Base-by-base conservation (phyloP, 352 stramenopile genomes). In the Phytophthora fragariaefolia region DNA sequence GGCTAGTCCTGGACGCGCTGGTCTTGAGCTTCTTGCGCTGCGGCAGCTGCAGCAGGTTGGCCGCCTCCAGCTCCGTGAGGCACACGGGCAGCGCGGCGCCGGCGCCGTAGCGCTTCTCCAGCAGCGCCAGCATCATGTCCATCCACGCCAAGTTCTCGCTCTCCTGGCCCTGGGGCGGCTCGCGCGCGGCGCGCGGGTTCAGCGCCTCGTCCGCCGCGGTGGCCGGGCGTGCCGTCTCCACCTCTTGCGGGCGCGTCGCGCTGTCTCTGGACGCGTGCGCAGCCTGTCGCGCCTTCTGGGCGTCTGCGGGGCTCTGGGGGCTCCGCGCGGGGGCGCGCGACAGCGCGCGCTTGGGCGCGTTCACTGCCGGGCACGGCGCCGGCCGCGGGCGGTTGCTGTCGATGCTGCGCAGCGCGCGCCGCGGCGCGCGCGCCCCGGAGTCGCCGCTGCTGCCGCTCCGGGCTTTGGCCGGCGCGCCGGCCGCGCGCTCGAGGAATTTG, bases 81-180 rank as follows among this genome's bases (percentile, higher is more conserved):
- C 61, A 70, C 22, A 90, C 67, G 10, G 82, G 79, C 17, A 76
- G 45, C 46, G 71, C 58, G 23, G 74, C 50, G 4, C 55, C 42
- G 18, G 47, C 40, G 10, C 55, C 59, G 69, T 93, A 93, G 64
- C 82, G 83, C 60, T 75, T 85, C 66, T 91, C 82, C 20, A 93
- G 60, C 10, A 95, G 64, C 3, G 81, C 79, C 13, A 92, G 66
- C 50, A 92, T 80, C 87, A 95, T 95, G 58, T 95, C 87, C 63
- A 92, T 87, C 87, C 87, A 95, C 46, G 87, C 87, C 24, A 89
- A 58, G 63, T 93, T 95, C 54, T 91, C 83, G 20, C 76, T 71
- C 48, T 79, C 67, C 23, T 70, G 48, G 2, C 40, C 55, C 20
- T 76, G 56, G 7, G 57, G 63, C 13, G 47, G 53, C 0, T 36